Conservation (phyloP, 192 early-diverging fungal genomes). For the Backusella psychrophila region DNA sequence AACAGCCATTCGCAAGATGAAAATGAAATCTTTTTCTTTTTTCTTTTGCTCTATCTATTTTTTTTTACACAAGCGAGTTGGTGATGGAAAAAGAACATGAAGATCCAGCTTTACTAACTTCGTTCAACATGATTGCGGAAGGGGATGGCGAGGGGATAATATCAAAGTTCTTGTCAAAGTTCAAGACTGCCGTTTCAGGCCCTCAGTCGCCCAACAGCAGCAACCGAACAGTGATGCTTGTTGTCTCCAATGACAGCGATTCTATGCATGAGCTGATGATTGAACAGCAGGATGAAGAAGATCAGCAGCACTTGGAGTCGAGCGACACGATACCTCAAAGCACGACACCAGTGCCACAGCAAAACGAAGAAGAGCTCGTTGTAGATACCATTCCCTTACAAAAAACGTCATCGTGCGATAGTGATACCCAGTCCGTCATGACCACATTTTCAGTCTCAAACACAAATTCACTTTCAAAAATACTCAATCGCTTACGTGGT, state of each 20-base stretch:
- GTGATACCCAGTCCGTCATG: slow-evolving; percentile 45
- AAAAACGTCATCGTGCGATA: slow-evolving; percentile 35
- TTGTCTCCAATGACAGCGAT: background rate
- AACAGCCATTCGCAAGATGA: too few relatives aligned
- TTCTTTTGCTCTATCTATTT: too few relatives aligned
- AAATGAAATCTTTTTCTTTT: too few relatives aligned
- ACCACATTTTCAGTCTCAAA: slow-evolving; percentile 44
- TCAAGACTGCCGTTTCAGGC: slow-evolving; percentile 44
- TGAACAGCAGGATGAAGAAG: background rate
- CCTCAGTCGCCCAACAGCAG: background rate
- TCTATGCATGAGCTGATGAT: background rate
- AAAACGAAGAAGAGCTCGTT: background rate
- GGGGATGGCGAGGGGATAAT: slow-evolving; percentile 47
- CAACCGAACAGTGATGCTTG: background rate
- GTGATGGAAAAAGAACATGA: slow-evolving; percentile 24
- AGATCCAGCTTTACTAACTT: slow-evolving; percentile 34
- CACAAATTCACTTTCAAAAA: slow-evolving; percentile 49
- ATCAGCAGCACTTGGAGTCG: background rate
- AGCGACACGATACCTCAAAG: background rate
- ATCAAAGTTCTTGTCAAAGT: slow-evolving; percentile 53
- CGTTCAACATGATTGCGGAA: slow-evolving; percentile 31
- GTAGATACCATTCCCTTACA: slow-evolving; percentile 8
- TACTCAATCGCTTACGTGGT: slow-evolving; percentile 50
- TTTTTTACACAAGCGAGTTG: background rate
- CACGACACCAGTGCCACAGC: background rate